Conservation (phyloP, 176 grass and related monocot species). For the Phoenix dactylifera region DNA sequence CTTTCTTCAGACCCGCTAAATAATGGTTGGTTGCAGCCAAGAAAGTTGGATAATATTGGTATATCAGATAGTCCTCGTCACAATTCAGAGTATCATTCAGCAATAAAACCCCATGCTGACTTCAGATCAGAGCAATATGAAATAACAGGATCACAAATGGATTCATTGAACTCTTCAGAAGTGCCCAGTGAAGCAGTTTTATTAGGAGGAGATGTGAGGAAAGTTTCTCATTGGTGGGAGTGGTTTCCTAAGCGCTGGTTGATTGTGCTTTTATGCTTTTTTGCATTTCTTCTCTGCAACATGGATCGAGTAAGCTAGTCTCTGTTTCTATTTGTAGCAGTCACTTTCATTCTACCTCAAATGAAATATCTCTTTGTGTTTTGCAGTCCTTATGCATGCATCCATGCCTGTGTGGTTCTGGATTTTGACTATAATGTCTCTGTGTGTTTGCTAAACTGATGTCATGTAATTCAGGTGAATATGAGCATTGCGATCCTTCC, state of each 20-base stretch:
- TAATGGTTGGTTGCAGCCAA: constrained; percentile 37
- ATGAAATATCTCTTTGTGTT: too few species aligned
- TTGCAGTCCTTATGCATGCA: too few species aligned
- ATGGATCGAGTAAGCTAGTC: constrained; percentile 79
- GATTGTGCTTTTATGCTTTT: constrained; percentile 76
- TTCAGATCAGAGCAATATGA: constrained; percentile 66
- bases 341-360: too few species aligned
- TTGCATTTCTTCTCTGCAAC: constrained; percentile 88
- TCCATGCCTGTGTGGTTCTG: too few species aligned
- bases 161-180: constrained; percentile 37
- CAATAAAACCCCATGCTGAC: constrained; percentile 37
- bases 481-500: constrained; percentile 99
- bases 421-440: too few species aligned
- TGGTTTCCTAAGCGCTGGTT: constrained; percentile 71
- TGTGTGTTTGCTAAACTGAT: not conserved
- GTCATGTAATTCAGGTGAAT: constrained; percentile 53
- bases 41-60: constrained; percentile 34
- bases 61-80: constrained; percentile 12
- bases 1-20: constrained; percentile 30
- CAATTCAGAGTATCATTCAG: constrained; percentile 21
- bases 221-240: constrained; percentile 62
- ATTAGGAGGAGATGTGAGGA: constrained; percentile 27
- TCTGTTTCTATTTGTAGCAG: not conserved
- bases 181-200: constrained; percentile 39
- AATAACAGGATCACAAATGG: constrained; percentile 35